phyloP scores from a whole-genome alignment of 140 eudicot genomes.

The Flaveria floridana region DNA sequence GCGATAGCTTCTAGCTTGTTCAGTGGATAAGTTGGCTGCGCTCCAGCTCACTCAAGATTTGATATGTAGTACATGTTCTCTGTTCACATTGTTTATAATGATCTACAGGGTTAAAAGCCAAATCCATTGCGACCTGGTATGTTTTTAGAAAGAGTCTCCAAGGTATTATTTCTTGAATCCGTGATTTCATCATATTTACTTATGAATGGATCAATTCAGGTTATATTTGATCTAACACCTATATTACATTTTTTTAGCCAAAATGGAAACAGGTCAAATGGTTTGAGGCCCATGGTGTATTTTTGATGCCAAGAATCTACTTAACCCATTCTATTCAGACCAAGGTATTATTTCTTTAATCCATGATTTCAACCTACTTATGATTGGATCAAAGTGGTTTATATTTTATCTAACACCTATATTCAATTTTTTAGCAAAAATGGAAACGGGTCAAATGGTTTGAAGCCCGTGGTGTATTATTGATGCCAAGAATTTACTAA shows the following conservation, averaged over 20 bases:
- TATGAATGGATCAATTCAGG: not conserved
- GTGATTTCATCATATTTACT: not conserved
- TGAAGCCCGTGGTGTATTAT: not conserved
- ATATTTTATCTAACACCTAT: not conserved
- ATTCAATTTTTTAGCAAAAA: not conserved
- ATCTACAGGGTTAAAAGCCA: conserved; percentile 59
- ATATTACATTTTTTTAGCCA: not conserved
- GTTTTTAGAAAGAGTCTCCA: conserved; percentile 81
- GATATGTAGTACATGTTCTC: not conserved
- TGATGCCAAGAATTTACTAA: too few species aligned
- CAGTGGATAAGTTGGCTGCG: too few species aligned
- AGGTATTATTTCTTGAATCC: conserved; percentile 47
- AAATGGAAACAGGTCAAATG: not conserved
- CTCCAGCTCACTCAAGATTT: not conserved
- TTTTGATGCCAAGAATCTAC: too few species aligned
- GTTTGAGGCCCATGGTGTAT: not conserved
- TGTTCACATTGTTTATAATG: conserved; percentile 22
- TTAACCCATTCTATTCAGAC: too few species aligned
- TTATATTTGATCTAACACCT: not conserved
- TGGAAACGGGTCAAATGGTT: not conserved
- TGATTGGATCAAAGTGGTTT: not conserved
- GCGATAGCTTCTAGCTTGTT: too few species aligned
- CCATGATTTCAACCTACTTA: not conserved
- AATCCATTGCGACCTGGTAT: conserved; percentile 86
- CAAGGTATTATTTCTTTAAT: not conserved